Conservation (phyloP, 345 rosid species). For the Pistacia integerrima region DNA sequence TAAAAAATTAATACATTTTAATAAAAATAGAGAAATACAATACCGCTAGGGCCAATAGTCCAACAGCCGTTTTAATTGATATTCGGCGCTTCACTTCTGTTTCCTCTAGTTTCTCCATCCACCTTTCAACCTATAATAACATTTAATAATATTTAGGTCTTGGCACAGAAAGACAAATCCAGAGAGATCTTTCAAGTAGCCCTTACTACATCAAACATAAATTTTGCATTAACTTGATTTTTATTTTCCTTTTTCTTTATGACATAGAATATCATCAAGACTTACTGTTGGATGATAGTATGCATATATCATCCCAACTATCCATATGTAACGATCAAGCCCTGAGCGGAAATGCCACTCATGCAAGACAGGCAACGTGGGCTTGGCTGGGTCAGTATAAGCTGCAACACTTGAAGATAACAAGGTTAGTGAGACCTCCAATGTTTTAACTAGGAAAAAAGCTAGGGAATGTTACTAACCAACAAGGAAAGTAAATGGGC, state of each 20-base stretch:
- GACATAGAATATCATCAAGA: conserved; percentile 18
- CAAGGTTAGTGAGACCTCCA: neutral
- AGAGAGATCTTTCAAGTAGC: conserved; percentile 5
- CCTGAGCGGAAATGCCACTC: conserved; percentile 99
- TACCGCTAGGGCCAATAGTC: conserved; percentile 59
- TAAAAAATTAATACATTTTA: neutral
- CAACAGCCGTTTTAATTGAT: conserved; percentile 68
- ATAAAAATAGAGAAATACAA: conserved; percentile 12
- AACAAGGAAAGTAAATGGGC: conserved; percentile 81
- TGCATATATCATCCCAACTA: conserved; percentile 96
- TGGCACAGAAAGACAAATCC: neutral
- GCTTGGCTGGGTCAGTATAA: conserved; percentile 88
- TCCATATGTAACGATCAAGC: conserved; percentile 99
- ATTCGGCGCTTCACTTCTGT: conserved; percentile 66
- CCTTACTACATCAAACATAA: conserved; percentile 16
- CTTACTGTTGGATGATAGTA: conserved; percentile 98
- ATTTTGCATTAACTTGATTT: neutral
- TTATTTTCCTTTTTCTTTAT: conserved; percentile 8
- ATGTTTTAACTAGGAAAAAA: conserved; percentile 19
- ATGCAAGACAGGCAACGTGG: conserved; percentile 66
- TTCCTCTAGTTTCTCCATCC: conserved; percentile 99
- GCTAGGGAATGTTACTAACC: conserved; percentile 53
- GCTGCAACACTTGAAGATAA: conserved; percentile 55
- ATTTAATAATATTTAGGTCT: conserved; percentile 10
- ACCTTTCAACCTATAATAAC: conserved; percentile 73